phyloP scores from a whole-genome alignment of 1,284 basidiomycete species.

The Mycosarcoma mackinlayi region DNA sequence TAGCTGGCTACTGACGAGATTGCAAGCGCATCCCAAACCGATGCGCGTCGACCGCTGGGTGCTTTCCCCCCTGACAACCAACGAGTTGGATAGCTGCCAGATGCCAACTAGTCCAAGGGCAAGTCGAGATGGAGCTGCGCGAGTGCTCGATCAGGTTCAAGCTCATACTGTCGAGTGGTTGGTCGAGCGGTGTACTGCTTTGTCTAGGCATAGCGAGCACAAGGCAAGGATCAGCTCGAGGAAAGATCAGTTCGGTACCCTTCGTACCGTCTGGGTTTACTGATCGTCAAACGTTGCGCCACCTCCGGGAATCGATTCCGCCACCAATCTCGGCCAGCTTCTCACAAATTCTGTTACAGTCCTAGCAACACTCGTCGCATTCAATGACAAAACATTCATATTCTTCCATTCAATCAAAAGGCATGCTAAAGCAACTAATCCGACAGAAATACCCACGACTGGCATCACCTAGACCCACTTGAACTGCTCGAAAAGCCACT shows the following conservation, averaged over 20 bases:
- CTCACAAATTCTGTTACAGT: no score
- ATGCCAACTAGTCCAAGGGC: no score
- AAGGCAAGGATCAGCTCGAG: neutral
- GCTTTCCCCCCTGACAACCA: constrained; percentile 7
- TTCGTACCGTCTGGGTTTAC: constrained; percentile 33
- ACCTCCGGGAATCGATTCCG: no score
- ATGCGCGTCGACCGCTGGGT: constrained; percentile 33
- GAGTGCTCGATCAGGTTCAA: constrained; percentile 5
- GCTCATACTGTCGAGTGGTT: constrained; percentile 14
- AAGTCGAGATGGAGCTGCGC: neutral
- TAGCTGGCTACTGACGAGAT: constrained; percentile 1
- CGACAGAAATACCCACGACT: no score
- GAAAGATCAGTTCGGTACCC: constrained; percentile 36
- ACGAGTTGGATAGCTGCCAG: constrained; percentile 32
- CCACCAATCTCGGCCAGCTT: no score
- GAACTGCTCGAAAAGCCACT: constrained; percentile 25
- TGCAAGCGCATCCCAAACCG: constrained; percentile 1
- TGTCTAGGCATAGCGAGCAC: neutral
- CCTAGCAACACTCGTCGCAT: no score
- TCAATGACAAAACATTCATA: neutral
- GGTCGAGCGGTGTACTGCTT: neutral
- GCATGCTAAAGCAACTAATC: no score
- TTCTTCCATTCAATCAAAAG: neutral
- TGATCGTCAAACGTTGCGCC: neutral
- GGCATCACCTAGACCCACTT: constrained; percentile 3